Base-by-base conservation (phyloP, 116 monocot species). In the Zostera marina region DNA sequence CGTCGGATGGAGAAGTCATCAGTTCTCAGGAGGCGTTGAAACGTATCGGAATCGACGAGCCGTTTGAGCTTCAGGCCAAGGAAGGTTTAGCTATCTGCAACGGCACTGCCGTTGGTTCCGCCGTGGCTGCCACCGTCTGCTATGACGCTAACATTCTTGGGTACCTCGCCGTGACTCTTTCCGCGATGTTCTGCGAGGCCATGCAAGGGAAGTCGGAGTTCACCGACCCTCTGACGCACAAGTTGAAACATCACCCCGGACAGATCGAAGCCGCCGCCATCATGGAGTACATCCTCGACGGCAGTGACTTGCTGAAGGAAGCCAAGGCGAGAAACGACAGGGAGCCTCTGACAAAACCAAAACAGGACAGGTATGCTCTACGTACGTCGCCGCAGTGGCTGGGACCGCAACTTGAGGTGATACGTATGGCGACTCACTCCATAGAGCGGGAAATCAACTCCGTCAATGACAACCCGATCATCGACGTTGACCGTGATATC, bases 381-480 rank as follows among this genome's bases (percentile, higher is more conserved):
- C 56, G 66, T 7, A 66, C 66, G 11, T 66, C 66, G n/a, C 66
- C 66, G 15, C 66, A 42, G 12, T 75, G 75, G 75, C 69, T 68
- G 40, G 69, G 65, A 21, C 74, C 74, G 3, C 74, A 68, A 26
- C 58, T 74, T 7, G 74, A 74, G 57, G 64, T 69, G 52, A 59
- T 74, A 59, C 68, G 74, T 3, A 19, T 21, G 15, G 74, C 68
- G 21, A 74, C 74, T 4, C 53, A 64, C 53, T 23, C 63, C 11
- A 54, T 74, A 52, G 74, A 68, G 68, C 24, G 74, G 4, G 74
- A 74, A 54, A 68, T 74, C 52, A 74, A 74, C 74, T 74, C 74
- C 23, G 74, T 74, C 22, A 74, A 74, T 54, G 74, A 68, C 46
- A 74, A 74, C 57, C 74, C 74, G 7, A 59, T 74, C 42, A 74